Percentiles rank a stretch among this genome's conserved stretches.
These are phyloP conservation scores for Trifolium subterraneum DNA, from an alignment of 306 rosid genomes.

Conservation along the genomic window DNA sequence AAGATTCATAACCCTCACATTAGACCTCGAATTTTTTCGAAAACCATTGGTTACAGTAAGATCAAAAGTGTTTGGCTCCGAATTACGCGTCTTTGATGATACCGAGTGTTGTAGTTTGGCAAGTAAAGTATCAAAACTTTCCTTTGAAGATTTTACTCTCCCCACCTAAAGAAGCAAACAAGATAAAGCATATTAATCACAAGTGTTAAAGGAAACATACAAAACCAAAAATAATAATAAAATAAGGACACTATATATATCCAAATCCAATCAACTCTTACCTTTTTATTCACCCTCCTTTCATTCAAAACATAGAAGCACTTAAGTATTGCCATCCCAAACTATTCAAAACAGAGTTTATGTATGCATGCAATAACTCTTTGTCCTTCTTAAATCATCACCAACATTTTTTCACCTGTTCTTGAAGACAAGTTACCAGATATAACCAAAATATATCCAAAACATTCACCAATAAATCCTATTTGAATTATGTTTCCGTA, in stretches of 20 bases:
- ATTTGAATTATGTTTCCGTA: too few relatives aligned
- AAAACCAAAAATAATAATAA: neutral
- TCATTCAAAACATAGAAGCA: conserved; percentile 59
- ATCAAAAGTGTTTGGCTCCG: conserved; percentile 47
- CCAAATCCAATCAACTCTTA: conserved; percentile 33
- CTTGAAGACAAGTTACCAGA: conserved; percentile 7
- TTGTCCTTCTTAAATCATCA: conserved; percentile 48
- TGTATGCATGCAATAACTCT: conserved; percentile 47
- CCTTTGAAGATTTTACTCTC: conserved; percentile 40
- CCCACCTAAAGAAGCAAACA: conserved; percentile 52
- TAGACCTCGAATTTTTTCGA: conserved; percentile 47
- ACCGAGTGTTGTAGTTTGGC: conserved; percentile 54
- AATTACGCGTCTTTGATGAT: conserved; percentile 39
- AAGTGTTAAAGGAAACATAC: neutral
- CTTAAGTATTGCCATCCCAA: conserved; percentile 51
- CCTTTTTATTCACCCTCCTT: conserved; percentile 68
- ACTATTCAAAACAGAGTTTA: conserved; percentile 57
- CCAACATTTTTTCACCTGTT: conserved; percentile 17
- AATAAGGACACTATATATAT: conserved; percentile 1
- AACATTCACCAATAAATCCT: neutral
- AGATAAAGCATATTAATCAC: conserved; percentile 27
- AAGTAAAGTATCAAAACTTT: conserved; percentile 47
- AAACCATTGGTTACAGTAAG: conserved; percentile 42
- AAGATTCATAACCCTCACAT: conserved; percentile 53
- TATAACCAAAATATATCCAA: conserved; percentile 1